A percentile compares a stretch with the other conserved stretches of the same genome.
These are phyloP conservation scores for Xylaria sp. DNA, from an alignment of 2,329 filamentous ascomycete genomes.

Conservation along the genomic window DNA sequence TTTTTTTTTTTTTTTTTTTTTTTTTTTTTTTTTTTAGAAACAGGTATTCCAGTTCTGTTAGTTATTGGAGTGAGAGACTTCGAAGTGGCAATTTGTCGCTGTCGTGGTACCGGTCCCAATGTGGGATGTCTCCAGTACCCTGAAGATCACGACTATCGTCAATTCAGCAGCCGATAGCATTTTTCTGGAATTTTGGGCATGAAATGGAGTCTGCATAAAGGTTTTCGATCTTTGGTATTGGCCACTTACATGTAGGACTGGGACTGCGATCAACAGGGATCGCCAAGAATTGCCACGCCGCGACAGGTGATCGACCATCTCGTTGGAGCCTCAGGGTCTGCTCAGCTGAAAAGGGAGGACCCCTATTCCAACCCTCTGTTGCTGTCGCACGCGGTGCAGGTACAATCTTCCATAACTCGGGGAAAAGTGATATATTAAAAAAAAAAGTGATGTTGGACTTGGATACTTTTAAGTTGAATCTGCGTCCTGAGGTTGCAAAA, in stretches of 20 bases:
- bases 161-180: neutral
- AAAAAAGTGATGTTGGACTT: neutral
- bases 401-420: neutral
- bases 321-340: constrained; percentile 9
- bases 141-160: constrained; percentile 14
- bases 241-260: neutral
- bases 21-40: too few relatives aligned
- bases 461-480: neutral
- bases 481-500: too few relatives aligned
- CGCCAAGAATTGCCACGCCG: neutral
- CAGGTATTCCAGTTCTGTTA: neutral
- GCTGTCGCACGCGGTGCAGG: neutral
- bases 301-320: constrained; percentile 1
- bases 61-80: neutral
- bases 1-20: too few relatives aligned
- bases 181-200: neutral
- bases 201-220: too few relatives aligned
- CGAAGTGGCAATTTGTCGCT: neutral
- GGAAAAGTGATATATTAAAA: neutral
- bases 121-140: neutral
- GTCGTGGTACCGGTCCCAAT: neutral
- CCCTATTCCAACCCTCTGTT: neutral
- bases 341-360: neutral
- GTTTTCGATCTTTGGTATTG: neutral
- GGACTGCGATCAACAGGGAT: neutral